Conservation (phyloP, 371 early-diverging fungal genomes). For the Blastocladiella emersonii region DNA sequence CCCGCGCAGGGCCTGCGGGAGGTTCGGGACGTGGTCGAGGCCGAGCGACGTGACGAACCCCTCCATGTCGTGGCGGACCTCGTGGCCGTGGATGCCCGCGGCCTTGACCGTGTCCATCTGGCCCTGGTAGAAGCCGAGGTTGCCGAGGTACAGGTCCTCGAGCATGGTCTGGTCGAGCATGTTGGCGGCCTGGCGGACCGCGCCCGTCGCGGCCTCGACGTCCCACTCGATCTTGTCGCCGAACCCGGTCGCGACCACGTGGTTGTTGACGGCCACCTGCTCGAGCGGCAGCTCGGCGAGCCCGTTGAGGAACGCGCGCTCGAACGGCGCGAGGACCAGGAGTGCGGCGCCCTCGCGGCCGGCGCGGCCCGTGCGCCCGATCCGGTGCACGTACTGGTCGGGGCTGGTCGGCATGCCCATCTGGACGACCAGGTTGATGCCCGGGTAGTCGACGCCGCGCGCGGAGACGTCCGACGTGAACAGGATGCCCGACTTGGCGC, state of each 20-base stretch:
- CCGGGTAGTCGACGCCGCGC: slow-evolving; percentile 98
- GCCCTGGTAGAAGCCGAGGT: slow-evolving; percentile 1
- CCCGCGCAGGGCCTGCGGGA: not conserved
- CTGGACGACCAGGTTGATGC: slow-evolving; percentile 86
- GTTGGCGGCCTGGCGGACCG: not conserved
- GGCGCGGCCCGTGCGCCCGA: slow-evolving; percentile 99
- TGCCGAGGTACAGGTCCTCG: not conserved
- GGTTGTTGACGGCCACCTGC: not conserved
- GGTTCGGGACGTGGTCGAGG: not conserved
- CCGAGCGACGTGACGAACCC: not conserved
- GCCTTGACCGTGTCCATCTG: not conserved
- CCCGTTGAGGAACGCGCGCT: slow-evolving; percentile 47
- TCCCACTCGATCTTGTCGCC: not conserved
- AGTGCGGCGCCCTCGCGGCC: slow-evolving; percentile 81
- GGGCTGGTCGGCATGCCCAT: slow-evolving; percentile 78
- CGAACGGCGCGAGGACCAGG: slow-evolving; percentile 70
- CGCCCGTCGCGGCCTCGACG: not conserved
- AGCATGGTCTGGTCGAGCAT: not conserved
- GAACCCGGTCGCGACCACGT: not conserved
- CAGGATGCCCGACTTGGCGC: slow-evolving; percentile 43
- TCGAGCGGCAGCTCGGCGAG: slow-evolving; percentile 10
- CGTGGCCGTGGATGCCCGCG: no score
- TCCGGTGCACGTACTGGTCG: slow-evolving; percentile 94
- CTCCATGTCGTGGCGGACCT: not conserved
- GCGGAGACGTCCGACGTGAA: slow-evolving; percentile 99